Evolutionary conservation across 2,329 filamentous ascomycete genomes (phyloP).

Genomic region (Pseudocercospora eumusae): DNA sequence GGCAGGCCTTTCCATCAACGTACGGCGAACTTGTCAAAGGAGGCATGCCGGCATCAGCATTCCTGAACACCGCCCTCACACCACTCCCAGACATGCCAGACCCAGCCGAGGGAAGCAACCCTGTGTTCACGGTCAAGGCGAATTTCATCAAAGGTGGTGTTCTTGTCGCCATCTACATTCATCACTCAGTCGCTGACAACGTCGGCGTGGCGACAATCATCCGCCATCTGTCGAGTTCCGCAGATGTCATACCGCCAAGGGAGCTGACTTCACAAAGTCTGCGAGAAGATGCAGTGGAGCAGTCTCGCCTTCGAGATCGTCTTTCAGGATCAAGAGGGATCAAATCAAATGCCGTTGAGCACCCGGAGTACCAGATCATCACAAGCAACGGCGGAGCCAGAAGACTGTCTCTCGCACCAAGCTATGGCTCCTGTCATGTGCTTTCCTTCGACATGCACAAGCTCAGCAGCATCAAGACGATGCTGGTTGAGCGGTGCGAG

Average conservation of each 20-base stretch:
- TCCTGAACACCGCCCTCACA: conserved; percentile 18
- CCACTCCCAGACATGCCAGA: conserved; percentile 26
- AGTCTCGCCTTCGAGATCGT: conserved; percentile 21
- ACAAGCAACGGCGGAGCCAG: not conserved
- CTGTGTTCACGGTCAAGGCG: conserved; percentile 29
- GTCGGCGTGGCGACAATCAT: conserved; percentile 24
- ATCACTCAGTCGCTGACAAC: conserved; percentile 29
- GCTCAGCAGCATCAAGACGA: conserved; percentile 17
- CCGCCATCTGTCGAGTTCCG: conserved; percentile 25
- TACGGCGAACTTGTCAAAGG: conserved; percentile 10
- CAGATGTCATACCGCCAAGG: conserved; percentile 6
- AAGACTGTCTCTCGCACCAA: conserved; percentile 5
- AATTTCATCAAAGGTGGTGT: conserved; percentile 30
- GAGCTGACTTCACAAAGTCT: conserved; percentile 8
- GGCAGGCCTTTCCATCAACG: conserved; percentile 12
- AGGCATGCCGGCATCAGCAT: conserved; percentile 22
- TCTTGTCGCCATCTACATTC: conserved; percentile 28
- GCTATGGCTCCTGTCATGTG: conserved; percentile 16
- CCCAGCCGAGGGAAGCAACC: conserved; percentile 9
- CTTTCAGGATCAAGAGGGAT: conserved; percentile 20
- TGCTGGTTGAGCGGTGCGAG: conserved; percentile 25
- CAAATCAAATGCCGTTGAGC: conserved; percentile 14
- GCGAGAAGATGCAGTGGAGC: conserved; percentile 18
- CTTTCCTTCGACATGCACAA: conserved; percentile 25
- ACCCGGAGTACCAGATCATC: conserved; percentile 13